phyloP scores from a whole-genome alignment of 352 stramenopile genomes.

The Phytophthora podocarpi region DNA sequence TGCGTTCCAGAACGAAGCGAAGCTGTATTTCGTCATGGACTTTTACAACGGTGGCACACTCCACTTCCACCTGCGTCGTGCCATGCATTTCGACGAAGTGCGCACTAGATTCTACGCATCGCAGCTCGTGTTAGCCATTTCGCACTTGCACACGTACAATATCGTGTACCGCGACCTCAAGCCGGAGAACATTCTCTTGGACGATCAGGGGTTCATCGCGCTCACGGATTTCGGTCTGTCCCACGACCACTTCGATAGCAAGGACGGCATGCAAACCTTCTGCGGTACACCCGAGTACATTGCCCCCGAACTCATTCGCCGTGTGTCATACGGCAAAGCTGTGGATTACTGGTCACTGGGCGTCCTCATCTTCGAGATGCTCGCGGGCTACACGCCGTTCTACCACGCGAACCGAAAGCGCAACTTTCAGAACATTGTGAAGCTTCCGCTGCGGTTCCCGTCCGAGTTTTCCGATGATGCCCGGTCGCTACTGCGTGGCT shows the following conservation, averaged over 20 bases:
- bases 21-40: slow-evolving; percentile 91
- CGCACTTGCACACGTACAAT: slow-evolving; percentile 85
- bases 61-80: slow-evolving; percentile 78
- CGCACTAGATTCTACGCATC: slow-evolving; percentile 80
- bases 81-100: slow-evolving; percentile 72
- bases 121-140: slow-evolving; percentile 81
- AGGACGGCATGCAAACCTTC: slow-evolving; percentile 82
- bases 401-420: slow-evolving; percentile 78
- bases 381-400: slow-evolving; percentile 80
- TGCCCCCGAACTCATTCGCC: slow-evolving; percentile 77
- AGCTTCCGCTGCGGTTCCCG: slow-evolving; percentile 73
- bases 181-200: slow-evolving; percentile 87
- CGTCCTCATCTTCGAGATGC: slow-evolving; percentile 87
- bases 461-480: slow-evolving; percentile 80
- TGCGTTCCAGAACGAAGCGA: slow-evolving; percentile 84
- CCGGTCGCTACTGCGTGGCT: slow-evolving; percentile 66
- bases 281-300: slow-evolving; percentile 89
- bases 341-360: slow-evolving; percentile 92
- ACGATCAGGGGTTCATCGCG: slow-evolving; percentile 83
- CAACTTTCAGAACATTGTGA: slow-evolving; percentile 90
- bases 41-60: slow-evolving; percentile 89
- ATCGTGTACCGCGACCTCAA: slow-evolving; percentile 90
- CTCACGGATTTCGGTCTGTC: slow-evolving; percentile 91
- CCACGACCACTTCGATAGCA: slow-evolving; percentile 77
- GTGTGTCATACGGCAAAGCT: slow-evolving; percentile 71